Base-by-base conservation (phyloP, 805 yeast species). In the Starmerella vitae region DNA sequence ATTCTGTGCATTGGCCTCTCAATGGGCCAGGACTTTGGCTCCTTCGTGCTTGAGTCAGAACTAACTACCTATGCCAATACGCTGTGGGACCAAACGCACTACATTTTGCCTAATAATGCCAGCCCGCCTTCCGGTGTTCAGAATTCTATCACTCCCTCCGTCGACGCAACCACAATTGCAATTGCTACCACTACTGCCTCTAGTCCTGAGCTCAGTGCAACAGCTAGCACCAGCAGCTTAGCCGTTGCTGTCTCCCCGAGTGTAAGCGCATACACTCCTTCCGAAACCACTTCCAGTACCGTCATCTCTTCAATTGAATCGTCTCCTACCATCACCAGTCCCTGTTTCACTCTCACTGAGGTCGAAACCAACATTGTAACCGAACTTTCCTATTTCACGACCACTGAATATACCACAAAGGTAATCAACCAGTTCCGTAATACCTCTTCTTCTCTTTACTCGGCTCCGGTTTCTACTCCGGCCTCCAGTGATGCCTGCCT, bases 41-140 rank as follows among this genome's bases (percentile, higher is more conserved):
- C 12, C 18, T 44, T 44, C 25, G 6, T n/a, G 12, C 30, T 36
- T 14, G 19, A 29, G 27, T 25, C 38, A 17, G 34, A 35, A 24
- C 28, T 44, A 14, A 42, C 45, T n/a, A 42, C 48, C 6, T 44
- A 41, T 36, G 22, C 39, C 9, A 42, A 41, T 32, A 38, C 42
- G 21, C 39, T 44, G 18, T 26, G 37, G 12, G 40, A 38, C 30
- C 33, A 39, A 20, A 42, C 48, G 2, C 26, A 20, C 18, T 44
- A 30, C 26, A 33, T 34, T 10, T 18, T 38, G 9, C 30, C 38
- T 14, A 13, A 4, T 17, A 14, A 14, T 14, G 17, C 17, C 7
- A 27, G 17, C 30, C 17, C 30, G 7, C 17, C 30, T 12, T 12
- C 30, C 8, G 30, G 30, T 13, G 17, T 27, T 7, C 17, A 7